Conservation (phyloP, 306 rosid genomes). For the Ormosia emarginata region DNA sequence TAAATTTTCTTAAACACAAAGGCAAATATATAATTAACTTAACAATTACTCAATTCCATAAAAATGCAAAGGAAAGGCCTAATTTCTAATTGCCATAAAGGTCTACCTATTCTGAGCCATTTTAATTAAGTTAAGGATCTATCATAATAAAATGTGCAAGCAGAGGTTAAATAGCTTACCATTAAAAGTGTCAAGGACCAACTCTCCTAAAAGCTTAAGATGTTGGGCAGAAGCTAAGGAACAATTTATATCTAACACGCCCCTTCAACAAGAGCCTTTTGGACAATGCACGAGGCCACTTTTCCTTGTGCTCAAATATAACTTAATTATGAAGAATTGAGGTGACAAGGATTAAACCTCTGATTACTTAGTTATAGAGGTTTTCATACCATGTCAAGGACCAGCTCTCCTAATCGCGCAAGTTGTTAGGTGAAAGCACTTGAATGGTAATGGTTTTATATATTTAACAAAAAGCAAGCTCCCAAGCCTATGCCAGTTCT, state of each 20-base stretch:
- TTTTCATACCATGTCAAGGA: not conserved
- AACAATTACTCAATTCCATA: not conserved
- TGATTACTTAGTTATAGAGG: not conserved
- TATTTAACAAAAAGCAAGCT: not conserved
- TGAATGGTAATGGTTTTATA: constrained; percentile 2
- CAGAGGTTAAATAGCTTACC: not conserved
- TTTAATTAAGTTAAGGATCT: not conserved
- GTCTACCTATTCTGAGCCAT: not conserved
- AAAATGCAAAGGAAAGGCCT: not conserved
- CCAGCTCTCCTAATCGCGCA: not conserved
- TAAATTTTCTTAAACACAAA: not conserved
- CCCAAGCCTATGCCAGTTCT: not conserved
- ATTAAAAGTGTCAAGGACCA: not conserved
- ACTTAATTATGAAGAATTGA: not conserved
- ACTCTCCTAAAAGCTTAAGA: not conserved
- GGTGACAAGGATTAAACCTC: not conserved
- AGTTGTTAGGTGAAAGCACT: not conserved
- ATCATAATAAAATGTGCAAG: constrained; percentile 4
- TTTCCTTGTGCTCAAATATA: not conserved
- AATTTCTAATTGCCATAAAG: not conserved
- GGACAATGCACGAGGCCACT: not conserved
- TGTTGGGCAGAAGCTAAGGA: not conserved
- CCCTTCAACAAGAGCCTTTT: not conserved
- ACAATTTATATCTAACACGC: not conserved
- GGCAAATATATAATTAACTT: not conserved